These are phyloP conservation scores for Wickerhamiella parazyma DNA, from an alignment of 805 yeast species.

Conservation along the genomic window DNA sequence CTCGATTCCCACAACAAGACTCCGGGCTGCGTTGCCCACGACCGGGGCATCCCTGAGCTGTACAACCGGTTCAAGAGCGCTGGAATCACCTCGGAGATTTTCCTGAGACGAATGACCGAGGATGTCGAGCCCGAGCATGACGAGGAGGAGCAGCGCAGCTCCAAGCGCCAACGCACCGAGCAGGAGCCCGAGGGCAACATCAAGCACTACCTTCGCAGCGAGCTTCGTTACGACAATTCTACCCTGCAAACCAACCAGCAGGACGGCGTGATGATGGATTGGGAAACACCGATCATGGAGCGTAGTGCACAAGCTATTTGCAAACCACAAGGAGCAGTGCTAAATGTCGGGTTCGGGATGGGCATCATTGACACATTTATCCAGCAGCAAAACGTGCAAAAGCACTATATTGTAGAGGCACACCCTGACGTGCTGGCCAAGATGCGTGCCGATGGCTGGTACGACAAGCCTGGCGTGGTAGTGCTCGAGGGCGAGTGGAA, in stretches of 20 bases:
- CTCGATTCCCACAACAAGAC: constrained; percentile 59
- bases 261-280: constrained; percentile 96
- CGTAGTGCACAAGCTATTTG: constrained; percentile 68
- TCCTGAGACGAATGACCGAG: constrained; percentile 48
- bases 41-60: constrained; percentile 35
- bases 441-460: constrained; percentile 70
- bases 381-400: constrained; percentile 41
- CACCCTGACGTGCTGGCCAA: constrained; percentile 79
- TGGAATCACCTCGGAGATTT: constrained; percentile 79
- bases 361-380: constrained; percentile 83
- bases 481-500: constrained; percentile 90
- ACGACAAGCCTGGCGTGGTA: constrained; percentile 53
- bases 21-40: constrained; percentile 67
- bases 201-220: constrained; percentile 46
- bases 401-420: constrained; percentile 84
- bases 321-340: constrained; percentile 34
- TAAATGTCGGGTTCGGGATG: constrained; percentile 94
- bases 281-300: constrained; percentile 79
- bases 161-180: constrained; percentile 3
- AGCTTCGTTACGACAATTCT: constrained; percentile 57
- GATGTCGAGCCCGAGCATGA: constrained; percentile 18
- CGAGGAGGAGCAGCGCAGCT: constrained; percentile 14
- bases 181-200: constrained; percentile 31
- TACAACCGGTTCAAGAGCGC: constrained; percentile 52
- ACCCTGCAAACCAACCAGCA: constrained; percentile 53